phyloP scores from a whole-genome alignment of 345 rosid genomes.

The Diplotaxis tenuifolia region DNA sequence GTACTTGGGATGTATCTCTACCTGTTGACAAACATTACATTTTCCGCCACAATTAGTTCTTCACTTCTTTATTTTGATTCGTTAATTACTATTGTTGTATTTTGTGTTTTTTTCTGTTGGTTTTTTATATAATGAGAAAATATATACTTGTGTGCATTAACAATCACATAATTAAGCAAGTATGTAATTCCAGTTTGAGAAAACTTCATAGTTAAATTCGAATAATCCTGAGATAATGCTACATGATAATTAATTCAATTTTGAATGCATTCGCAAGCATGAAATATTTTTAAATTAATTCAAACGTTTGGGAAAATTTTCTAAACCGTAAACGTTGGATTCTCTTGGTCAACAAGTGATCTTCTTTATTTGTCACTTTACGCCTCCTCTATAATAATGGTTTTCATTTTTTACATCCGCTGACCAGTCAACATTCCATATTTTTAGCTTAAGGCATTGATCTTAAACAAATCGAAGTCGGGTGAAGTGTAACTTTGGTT shows the following conservation, averaged over 20 bases:
- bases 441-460: not conserved
- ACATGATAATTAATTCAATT: not conserved
- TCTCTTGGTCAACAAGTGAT: constrained; percentile 15
- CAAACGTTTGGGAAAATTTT: not conserved
- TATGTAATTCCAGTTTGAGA: not conserved
- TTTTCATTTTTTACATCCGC: not conserved
- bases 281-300: not conserved
- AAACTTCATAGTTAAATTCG: not conserved
- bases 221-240: not conserved
- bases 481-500: too few species aligned
- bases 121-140: not conserved
- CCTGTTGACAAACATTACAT: constrained; percentile 87
- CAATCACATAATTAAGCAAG: not conserved
- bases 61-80: not conserved
- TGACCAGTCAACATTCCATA: constrained; percentile 14
- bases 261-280: not conserved
- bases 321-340: constrained; percentile 11
- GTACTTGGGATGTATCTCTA: constrained; percentile 87
- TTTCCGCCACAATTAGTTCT: constrained; percentile 49
- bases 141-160: not conserved
- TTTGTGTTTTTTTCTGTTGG: not conserved
- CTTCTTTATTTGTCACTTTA: constrained; percentile 9
- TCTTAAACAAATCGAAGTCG: not conserved
- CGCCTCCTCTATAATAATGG: not conserved
- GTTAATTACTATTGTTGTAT: not conserved